Evolutionary conservation across 768 basidiomycete genomes (phyloP), one percentile per base, ranked within the genome.

Genomic region (Sistotremastrum niveocremeum): DNA sequence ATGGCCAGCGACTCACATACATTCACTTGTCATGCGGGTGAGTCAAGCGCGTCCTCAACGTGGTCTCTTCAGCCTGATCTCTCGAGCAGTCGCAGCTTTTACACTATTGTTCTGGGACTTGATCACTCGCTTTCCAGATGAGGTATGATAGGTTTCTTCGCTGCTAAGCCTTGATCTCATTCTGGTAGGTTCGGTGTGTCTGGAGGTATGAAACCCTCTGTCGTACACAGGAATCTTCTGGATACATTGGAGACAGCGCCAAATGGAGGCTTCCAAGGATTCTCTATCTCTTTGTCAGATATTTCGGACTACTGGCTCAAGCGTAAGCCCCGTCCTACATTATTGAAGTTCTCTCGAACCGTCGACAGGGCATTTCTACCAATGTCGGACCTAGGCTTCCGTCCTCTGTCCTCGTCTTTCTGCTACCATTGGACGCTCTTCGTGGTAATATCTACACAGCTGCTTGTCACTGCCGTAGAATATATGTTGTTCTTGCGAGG

Each of bases 151-250:
- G 20, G 20, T 20, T 20, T 20, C 20, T 20, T 20, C 20, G 20
- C 20, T 2, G 20, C 20, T 20, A 20, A 20, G 20, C 20, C 20
- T 20, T 20, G 20, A 20, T 20, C 20, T 20, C 20, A 20, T 20
- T 20, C 20, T 20, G 20, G 20, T 20, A 20, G 20, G 20, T 20
- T 20, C 20, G 20, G 20, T 20, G 20, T 20, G 20, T 20, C 20
- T 20, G 20, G 20, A 20, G 20, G 20, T 20, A 20, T 20, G 20
- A 2, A 20, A 20, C 20, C 20, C 20, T 20, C 20, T 20, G 20
- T 20, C 20, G 20, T 52, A 49, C 51, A 28, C 46, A 54, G 63
- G 57, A 61, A 67, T 62, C 52, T 65, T 58, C 61, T 76, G 74
- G 75, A 77, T 76, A 72, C 39, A 11, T 30, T 20, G 6, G 20